phyloP scores from a whole-genome alignment of 2,329 filamentous ascomycete genomes.

The Fusarium verrucosum region DNA sequence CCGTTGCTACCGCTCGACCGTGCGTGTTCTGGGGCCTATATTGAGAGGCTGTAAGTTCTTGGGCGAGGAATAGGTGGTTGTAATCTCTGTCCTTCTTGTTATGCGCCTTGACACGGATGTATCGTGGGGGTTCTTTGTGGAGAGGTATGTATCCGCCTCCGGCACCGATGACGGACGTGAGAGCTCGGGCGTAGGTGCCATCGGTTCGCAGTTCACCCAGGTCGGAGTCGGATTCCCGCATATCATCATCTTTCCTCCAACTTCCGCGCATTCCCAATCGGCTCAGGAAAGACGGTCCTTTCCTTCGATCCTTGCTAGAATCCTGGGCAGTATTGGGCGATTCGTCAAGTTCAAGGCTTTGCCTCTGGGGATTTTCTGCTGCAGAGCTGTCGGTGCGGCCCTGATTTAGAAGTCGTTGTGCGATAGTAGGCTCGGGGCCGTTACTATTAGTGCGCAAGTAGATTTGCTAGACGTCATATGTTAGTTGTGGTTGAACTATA shows the following conservation, averaged over 20 bases:
- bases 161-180: conserved; percentile 77
- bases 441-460: conserved; percentile 52
- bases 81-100: conserved; percentile 86
- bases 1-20: conserved; percentile 48
- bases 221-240: conserved; percentile 74
- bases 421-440: conserved; percentile 56
- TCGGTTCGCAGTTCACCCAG: conserved; percentile 74
- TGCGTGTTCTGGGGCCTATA: conserved; percentile 44
- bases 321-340: conserved; percentile 54
- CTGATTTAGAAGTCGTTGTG: conserved; percentile 63
- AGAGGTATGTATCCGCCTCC: conserved; percentile 80
- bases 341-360: conserved; percentile 55
- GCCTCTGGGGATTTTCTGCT: conserved; percentile 52
- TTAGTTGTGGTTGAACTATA: conserved; percentile 7
- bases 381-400: conserved; percentile 62
- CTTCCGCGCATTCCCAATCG: conserved; percentile 75
- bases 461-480: conserved; percentile 48
- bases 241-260: conserved; percentile 75
- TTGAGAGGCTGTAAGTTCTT: conserved; percentile 79
- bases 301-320: conserved; percentile 72
- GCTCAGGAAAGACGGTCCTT: conserved; percentile 89
- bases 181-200: conserved; percentile 83
- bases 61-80: conserved; percentile 87
- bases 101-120: conserved; percentile 84
- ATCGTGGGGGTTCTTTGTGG: conserved; percentile 88